These are phyloP conservation scores for Jacaranda mimosifolia DNA, from an alignment of 257 asterid species.

Conservation along the genomic window DNA sequence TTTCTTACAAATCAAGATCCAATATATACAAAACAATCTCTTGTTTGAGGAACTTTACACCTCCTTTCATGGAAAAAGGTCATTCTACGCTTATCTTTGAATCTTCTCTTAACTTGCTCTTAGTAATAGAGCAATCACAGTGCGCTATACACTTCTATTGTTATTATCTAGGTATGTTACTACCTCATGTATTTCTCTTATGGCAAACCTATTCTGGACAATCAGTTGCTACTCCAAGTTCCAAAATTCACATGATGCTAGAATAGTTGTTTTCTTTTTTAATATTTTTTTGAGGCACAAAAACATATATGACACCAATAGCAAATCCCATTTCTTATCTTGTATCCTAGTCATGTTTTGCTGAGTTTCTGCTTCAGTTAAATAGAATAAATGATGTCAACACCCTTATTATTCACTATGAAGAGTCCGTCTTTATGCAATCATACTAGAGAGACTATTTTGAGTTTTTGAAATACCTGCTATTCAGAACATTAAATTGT, in stretches of 20 bases:
- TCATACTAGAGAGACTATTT: conserved; percentile 16
- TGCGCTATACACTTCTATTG: too few species aligned
- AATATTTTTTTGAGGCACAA: background rate
- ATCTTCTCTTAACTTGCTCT: conserved; percentile 13
- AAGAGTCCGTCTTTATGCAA: background rate
- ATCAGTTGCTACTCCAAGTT: too few species aligned
- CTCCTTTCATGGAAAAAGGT: background rate
- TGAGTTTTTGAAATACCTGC: conserved; percentile 14
- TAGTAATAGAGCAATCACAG: background rate
- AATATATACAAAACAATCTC: background rate
- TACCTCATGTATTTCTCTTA: background rate
- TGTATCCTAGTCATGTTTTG: conserved; percentile 13
- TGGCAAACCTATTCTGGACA: background rate
- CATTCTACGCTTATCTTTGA: background rate
- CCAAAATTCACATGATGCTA: too few species aligned
- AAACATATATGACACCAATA: background rate
- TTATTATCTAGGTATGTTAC: too few species aligned
- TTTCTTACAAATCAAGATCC: background rate
- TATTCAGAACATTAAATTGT: conserved; percentile 4
- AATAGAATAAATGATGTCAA: conserved; percentile 16
- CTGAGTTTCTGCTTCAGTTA: conserved; percentile 9
- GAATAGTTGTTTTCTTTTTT: background rate
- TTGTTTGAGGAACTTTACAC: background rate
- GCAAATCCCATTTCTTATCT: background rate
- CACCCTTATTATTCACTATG: conserved; percentile 6